A percentile compares a stretch with the other conserved stretches of the same genome.
phyloP scores from a whole-genome alignment of 2,329 filamentous ascomycete genomes.

The Epicoccum sorghinum region DNA sequence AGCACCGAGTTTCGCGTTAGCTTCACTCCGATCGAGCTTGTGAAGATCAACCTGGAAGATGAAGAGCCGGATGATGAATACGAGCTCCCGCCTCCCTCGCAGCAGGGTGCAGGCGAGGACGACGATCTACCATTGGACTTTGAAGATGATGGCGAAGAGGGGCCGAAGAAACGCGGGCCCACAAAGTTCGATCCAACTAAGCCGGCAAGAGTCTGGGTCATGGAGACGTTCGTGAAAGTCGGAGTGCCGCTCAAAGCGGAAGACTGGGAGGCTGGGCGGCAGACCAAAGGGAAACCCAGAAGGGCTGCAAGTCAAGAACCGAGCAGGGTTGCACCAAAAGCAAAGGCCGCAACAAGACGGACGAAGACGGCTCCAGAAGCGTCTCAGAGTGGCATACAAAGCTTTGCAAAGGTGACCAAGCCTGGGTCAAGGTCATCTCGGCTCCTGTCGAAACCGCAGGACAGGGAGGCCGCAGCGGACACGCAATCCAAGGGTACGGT shows the following conservation, averaged over 20 bases:
- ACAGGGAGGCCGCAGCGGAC: background rate
- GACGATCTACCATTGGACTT: slow-evolving; percentile 40
- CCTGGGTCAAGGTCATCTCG: slow-evolving; percentile 32
- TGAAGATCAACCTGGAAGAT: slow-evolving; percentile 74
- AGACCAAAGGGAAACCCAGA: slow-evolving; percentile 31
- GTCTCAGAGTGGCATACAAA: slow-evolving; percentile 33
- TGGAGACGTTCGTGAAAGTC: slow-evolving; percentile 66
- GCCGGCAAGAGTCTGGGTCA: slow-evolving; percentile 71
- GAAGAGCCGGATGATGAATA: slow-evolving; percentile 77
- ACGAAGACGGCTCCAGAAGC: slow-evolving; percentile 27
- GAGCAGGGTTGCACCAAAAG: slow-evolving; percentile 25
- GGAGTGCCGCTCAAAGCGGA: slow-evolving; percentile 70
- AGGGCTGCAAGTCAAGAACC: slow-evolving; percentile 29
- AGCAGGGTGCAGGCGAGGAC: slow-evolving; percentile 30
- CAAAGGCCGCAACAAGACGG: slow-evolving; percentile 28
- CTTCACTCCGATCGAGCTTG: slow-evolving; percentile 76
- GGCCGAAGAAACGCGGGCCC: slow-evolving; percentile 53
- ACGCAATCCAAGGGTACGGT: slow-evolving; percentile 9
- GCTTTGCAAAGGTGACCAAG: slow-evolving; percentile 46
- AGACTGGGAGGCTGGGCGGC: slow-evolving; percentile 62
- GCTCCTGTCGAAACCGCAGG: slow-evolving; percentile 29
- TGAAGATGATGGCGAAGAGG: slow-evolving; percentile 42
- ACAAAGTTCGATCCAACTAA: slow-evolving; percentile 68
- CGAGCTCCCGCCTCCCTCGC: slow-evolving; percentile 25
- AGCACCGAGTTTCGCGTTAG: slow-evolving; percentile 79